phyloP scores from a whole-genome alignment of 2,329 filamentous ascomycete species.

The Monilinia fructicola region DNA sequence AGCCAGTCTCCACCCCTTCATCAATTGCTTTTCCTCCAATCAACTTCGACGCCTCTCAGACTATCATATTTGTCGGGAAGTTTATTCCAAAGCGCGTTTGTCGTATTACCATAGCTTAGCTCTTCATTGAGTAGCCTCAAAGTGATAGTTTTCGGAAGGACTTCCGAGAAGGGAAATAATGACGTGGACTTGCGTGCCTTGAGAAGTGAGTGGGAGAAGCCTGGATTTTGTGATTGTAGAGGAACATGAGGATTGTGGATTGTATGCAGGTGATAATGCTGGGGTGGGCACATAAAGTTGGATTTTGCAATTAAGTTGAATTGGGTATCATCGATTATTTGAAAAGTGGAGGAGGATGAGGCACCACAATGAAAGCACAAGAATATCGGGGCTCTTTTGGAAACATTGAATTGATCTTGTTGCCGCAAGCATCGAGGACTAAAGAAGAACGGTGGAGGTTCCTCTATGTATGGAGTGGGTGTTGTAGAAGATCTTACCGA shows the following conservation, averaged over 20 bases:
- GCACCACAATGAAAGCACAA: not conserved
- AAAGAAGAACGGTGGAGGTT: not conserved
- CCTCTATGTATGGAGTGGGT: not conserved
- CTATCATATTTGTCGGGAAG: not conserved
- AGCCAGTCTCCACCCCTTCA: constrained; percentile 9
- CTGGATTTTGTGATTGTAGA: not conserved
- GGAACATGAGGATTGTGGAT: not conserved
- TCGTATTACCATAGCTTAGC: constrained; percentile 6
- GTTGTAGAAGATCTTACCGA: not conserved
- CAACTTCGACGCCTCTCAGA: not conserved
- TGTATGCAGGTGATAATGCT: not conserved
- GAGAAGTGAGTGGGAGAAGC: not conserved
- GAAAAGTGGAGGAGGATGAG: constrained; percentile 5
- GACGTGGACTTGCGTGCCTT: not conserved
- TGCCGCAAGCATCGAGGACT: not conserved
- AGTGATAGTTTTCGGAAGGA: not conserved
- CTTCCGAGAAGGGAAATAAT: not conserved
- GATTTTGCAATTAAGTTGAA: not conserved
- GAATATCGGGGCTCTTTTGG: not conserved
- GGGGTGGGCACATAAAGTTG: not conserved
- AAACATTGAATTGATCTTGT: not conserved
- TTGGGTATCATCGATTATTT: not conserved
- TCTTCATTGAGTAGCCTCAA: not conserved
- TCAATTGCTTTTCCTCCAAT: constrained; percentile 9
- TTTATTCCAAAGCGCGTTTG: not conserved